A percentile compares a stretch with the other conserved stretches of the same genome.
phyloP scores from a whole-genome alignment of 331 rosid genomes.

The Stylosanthes scabra region DNA sequence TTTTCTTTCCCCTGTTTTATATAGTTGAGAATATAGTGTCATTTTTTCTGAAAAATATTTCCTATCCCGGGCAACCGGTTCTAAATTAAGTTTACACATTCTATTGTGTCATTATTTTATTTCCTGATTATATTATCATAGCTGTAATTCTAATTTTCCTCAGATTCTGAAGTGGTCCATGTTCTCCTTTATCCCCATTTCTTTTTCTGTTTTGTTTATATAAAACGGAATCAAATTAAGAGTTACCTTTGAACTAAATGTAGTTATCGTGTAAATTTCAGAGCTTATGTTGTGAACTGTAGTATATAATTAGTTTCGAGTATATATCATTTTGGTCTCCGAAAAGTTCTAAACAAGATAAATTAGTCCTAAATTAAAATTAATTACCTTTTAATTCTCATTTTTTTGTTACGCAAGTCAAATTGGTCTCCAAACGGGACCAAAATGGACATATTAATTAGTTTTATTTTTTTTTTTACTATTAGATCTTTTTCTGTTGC shows the following conservation, averaged over 20 bases:
- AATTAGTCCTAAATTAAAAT: too few species aligned
- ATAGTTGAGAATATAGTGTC: conserved; percentile 42
- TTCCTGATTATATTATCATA: conserved; percentile 22
- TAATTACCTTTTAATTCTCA: too few species aligned
- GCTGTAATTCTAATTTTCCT: conserved; percentile 25
- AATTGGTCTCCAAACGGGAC: too few species aligned
- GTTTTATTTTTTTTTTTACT: too few species aligned
- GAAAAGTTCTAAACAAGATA: too few species aligned
- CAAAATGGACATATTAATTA: too few species aligned
- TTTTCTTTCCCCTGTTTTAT: background rate
- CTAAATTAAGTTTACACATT: conserved; percentile 36
- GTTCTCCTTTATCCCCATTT: background rate
- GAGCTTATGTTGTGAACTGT: background rate
- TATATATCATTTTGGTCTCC: too few species aligned
- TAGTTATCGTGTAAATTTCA: background rate
- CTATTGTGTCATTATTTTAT: conserved; percentile 31
- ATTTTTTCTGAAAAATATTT: conserved; percentile 18
- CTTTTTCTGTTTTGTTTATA: conserved; percentile 28
- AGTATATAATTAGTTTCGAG: conserved; percentile 7
- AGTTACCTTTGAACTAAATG: conserved; percentile 3
- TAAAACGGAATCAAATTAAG: conserved; percentile 21
- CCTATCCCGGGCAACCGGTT: conserved; percentile 25
- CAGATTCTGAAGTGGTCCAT: conserved; percentile 18
- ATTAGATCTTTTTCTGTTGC: too few species aligned
- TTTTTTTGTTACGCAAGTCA: too few species aligned